Conservation (phyloP, 2,329 filamentous ascomycete species). For the Fusarium anthophilum region DNA sequence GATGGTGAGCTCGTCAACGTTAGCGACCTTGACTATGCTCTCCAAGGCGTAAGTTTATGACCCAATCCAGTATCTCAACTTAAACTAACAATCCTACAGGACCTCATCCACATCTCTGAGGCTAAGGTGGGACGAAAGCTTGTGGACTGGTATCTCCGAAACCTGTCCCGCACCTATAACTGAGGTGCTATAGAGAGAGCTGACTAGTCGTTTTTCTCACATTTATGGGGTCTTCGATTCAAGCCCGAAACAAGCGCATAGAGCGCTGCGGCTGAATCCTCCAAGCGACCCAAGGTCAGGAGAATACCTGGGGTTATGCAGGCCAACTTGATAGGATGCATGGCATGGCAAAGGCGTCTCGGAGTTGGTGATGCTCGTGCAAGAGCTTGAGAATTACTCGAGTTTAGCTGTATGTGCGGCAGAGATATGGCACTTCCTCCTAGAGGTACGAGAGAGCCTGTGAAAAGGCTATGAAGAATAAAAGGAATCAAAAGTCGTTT, state of each 20-base stretch:
- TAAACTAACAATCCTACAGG: constrained; percentile 58
- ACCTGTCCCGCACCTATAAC: constrained; percentile 93
- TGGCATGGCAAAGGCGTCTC: constrained; percentile 55
- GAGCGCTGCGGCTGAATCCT: constrained; percentile 6
- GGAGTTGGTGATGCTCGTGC: constrained; percentile 52
- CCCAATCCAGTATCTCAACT: background rate
- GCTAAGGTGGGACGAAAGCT: constrained; percentile 97
- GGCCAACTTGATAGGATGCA: constrained; percentile 48
- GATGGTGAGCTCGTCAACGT: constrained; percentile 94
- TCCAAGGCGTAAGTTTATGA: constrained; percentile 79
- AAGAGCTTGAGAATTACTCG: constrained; percentile 45
- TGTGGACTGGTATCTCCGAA: constrained; percentile 98
- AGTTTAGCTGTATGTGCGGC: constrained; percentile 43
- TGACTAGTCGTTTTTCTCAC: constrained; percentile 40
- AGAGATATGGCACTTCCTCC: constrained; percentile 40
- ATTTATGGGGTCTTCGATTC: constrained; percentile 27
- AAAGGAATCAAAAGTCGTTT: constrained; percentile 41
- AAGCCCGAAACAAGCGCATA: constrained; percentile 9
- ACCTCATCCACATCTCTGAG: constrained; percentile 98
- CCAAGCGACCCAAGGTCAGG: constrained; percentile 34
- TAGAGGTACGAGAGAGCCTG: constrained; percentile 36
- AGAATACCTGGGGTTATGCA: constrained; percentile 44
- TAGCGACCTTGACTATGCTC: constrained; percentile 95
- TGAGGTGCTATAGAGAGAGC: constrained; percentile 41
- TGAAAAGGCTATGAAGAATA: constrained; percentile 39